Evolutionary conservation across 306 rosid genomes (phyloP).

Genomic region (Echinosophora koreensis): DNA sequence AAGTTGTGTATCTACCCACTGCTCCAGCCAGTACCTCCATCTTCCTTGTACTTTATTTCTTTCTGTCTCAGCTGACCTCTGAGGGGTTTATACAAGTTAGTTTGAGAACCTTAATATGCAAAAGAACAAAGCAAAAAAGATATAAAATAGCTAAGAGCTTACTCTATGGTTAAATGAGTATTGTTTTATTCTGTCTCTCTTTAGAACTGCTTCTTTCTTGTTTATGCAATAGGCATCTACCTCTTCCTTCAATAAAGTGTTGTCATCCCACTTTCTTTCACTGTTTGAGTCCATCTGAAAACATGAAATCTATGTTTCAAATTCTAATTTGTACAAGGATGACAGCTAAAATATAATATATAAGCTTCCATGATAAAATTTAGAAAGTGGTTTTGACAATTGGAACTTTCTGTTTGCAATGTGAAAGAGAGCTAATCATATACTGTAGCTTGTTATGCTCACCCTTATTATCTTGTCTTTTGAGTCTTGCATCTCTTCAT

Average conservation of each 20-base stretch:
- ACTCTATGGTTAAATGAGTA: conserved; percentile 80
- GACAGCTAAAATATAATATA: too few relatives aligned
- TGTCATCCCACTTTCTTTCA: conserved; percentile 79
- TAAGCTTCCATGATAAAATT: neutral
- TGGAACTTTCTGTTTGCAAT: conserved; percentile 20
- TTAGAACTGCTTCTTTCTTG: conserved; percentile 73
- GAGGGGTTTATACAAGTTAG: conserved; percentile 36
- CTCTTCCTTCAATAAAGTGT: conserved; percentile 74
- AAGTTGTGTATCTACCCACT: conserved; percentile 98
- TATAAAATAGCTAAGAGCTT: conserved; percentile 38
- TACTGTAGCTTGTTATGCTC: conserved; percentile 4
- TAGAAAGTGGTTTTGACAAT: neutral
- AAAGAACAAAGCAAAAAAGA: neutral
- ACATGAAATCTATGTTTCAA: neutral
- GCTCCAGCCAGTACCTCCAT: conserved; percentile 97
- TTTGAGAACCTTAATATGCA: conserved; percentile 4
- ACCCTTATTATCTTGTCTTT: conserved; percentile 74
- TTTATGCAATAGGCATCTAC: conserved; percentile 59
- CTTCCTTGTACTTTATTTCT: conserved; percentile 78
- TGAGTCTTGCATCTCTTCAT: conserved; percentile 56
- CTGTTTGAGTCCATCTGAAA: conserved; percentile 80
- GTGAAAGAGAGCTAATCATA: conserved; percentile 26
- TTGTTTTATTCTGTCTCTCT: conserved; percentile 76
- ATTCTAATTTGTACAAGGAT: neutral
- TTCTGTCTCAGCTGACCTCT: conserved; percentile 92